Base-by-base conservation (phyloP, 2,329 filamentous ascomycete species). In the Paecilomyces sp. region DNA sequence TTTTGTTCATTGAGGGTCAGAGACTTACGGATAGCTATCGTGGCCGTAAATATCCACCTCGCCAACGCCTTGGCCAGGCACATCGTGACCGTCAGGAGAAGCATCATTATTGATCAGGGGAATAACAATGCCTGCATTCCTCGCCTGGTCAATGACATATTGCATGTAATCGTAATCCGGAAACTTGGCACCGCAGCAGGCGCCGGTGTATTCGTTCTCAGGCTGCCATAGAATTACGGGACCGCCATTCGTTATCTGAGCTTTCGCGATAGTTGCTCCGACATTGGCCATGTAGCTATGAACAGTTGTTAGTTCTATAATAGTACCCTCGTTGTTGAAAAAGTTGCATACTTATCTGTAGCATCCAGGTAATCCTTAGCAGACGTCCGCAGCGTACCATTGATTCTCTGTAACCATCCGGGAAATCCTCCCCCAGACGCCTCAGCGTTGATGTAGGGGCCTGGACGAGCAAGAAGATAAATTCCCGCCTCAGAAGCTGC, bases 221-320 rank as follows among this genome's bases (percentile, higher is more conserved):
- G 89, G 87, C 70, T 95, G 91, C 51, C 89, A 82, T 1, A 93
- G 76, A 61, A 95, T 90, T 7, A 95, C 82, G 0, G 90, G 90
- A 0, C 91, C 91, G 0, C 89, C 90, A 57, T 92, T 90, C 1
- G 89, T 93, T 67, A 95, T 92, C 67, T 94, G 90, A 0, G 84
- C 86, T 58, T 86, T 84, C 3, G 90, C 88, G 64, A 95, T 87
- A 8, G 87, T 85, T 12, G 80, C 79, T 28, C 83, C 83, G 55
- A 92, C 81, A 8, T 85, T 79, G 6, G 79, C 72, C 63, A 85
- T 81, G 64, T 91, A 90, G 63, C 82, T 83, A 58, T 25, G 4
- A 30, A 24, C 6, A 1, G 11, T 30, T 12, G 52, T 69, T 50
- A 67, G 62, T 41, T 61, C 15, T 7, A 15, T 53, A 4, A 22